These are phyloP conservation scores for Coemansia sp. DNA, from an alignment of 192 early-diverging fungal species.

Conservation along the genomic window DNA sequence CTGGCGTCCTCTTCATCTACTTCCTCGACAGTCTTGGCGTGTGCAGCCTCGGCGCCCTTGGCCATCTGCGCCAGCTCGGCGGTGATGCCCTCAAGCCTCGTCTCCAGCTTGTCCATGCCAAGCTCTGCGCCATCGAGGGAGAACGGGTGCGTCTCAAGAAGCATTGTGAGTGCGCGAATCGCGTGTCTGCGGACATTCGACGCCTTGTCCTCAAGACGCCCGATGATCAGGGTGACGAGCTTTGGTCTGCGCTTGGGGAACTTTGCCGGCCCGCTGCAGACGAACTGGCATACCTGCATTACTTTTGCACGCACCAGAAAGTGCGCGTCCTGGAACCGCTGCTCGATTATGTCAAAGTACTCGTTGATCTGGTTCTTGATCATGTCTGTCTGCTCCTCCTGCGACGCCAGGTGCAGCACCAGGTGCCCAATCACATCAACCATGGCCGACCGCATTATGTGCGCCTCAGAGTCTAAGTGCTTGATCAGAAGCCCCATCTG, in stretches of 20 bases:
- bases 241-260: constrained; percentile 74
- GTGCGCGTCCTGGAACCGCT: constrained; percentile 89
- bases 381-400: constrained; percentile 69
- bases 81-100: constrained; percentile 62
- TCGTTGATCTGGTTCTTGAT: constrained; percentile 71
- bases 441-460: constrained; percentile 81
- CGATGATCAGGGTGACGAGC: constrained; percentile 68
- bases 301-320: constrained; percentile 85
- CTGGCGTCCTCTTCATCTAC: constrained; percentile 35
- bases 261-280: constrained; percentile 75
- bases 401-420: constrained; percentile 70
- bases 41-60: constrained; percentile 24
- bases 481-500: constrained; percentile 84
- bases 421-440: constrained; percentile 89
- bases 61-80: constrained; percentile 67
- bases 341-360: constrained; percentile 89
- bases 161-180: constrained; percentile 75
- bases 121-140: constrained; percentile 83
- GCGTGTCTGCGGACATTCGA: constrained; percentile 87
- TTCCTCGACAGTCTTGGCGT: constrained; percentile 23
- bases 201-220: constrained; percentile 87
- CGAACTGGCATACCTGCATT: constrained; percentile 75
- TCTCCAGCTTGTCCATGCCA: constrained; percentile 68
- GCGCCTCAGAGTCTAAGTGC: constrained; percentile 89
- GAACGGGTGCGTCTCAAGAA: constrained; percentile 89